phyloP scores from a whole-genome alignment of 1,284 basidiomycete species.

The Leccinum angustisporum region DNA sequence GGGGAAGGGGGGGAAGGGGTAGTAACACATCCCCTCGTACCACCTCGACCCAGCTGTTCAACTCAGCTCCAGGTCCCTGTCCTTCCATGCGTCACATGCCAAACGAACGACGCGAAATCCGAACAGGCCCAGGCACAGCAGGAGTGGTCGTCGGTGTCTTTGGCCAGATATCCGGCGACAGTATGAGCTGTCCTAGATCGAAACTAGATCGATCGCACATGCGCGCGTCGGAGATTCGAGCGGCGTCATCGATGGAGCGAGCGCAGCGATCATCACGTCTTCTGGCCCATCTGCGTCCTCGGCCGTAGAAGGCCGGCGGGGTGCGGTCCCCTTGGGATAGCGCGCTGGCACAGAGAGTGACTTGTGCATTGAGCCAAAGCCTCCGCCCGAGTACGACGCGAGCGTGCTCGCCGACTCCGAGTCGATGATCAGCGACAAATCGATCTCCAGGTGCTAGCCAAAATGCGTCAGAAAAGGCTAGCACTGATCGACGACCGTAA shows the following conservation, averaged over 20 bases:
- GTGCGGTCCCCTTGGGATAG: neutral
- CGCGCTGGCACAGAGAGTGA: neutral
- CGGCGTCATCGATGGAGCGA: constrained; percentile 8
- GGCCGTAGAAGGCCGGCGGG: constrained; percentile 2
- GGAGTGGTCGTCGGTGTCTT: constrained; percentile 13
- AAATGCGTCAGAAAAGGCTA: constrained; percentile 7
- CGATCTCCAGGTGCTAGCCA: constrained; percentile 23
- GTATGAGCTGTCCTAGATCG: constrained; percentile 15
- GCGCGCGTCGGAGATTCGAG: constrained; percentile 40
- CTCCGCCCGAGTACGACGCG: neutral
- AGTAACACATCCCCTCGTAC: neutral
- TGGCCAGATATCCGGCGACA: constrained; percentile 22
- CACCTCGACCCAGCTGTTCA: neutral
- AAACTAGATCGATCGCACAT: constrained; percentile 31
- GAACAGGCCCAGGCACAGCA: constrained; percentile 6
- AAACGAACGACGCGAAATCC: constrained; percentile 4
- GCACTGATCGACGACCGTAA: neutral
- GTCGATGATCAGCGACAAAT: constrained; percentile 19
- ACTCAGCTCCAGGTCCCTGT: neutral
- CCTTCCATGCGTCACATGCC: constrained; percentile 2
- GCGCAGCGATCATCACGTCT: constrained; percentile 11
- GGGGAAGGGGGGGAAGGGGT: neutral
- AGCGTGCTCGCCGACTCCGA: constrained; percentile 15
- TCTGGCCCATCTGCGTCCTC: constrained; percentile 6
- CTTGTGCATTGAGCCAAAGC: neutral